These are phyloP conservation scores for Lepiota venenata DNA, from an alignment of 768 basidiomycete genomes.

Conservation along the genomic window DNA sequence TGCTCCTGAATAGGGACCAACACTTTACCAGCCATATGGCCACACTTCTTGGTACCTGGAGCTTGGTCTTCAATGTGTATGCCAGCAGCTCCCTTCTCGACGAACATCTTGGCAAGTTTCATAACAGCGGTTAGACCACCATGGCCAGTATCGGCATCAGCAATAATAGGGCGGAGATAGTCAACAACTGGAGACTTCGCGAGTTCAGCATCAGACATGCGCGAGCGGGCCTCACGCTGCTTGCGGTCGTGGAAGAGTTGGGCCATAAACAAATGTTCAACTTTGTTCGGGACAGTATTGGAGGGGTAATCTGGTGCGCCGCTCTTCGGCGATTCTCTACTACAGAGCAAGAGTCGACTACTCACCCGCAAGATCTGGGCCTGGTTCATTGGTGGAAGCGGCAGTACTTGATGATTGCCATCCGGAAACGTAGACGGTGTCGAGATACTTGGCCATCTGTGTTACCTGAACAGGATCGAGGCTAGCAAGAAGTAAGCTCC, in stretches of 20 bases:
- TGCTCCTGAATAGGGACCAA: conserved; percentile 97
- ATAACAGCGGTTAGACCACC: conserved; percentile 97
- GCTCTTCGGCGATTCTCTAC: background rate
- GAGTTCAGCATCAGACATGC: conserved; percentile 67
- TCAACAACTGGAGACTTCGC: conserved; percentile 71
- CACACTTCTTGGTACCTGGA: conserved; percentile 94
- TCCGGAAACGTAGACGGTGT: conserved; percentile 98
- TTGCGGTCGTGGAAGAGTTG: conserved; percentile 99
- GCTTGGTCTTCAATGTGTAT: conserved; percentile 99
- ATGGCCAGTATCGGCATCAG: conserved; percentile 98
- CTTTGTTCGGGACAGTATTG: conserved; percentile 98
- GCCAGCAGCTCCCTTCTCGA: conserved; percentile 97
- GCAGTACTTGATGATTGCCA: conserved; percentile 96
- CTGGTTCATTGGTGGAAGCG: conserved; percentile 91
- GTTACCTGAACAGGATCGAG: conserved; percentile 97
- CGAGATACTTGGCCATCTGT: conserved; percentile 98
- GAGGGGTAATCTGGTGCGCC: conserved; percentile 81
- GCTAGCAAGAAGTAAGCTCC: conserved; percentile 34
- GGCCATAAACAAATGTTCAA: conserved; percentile 96
- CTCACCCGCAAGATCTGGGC: conserved; percentile 94
- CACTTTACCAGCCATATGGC: conserved; percentile 94
- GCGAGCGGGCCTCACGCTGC: conserved; percentile 79
- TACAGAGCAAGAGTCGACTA: background rate
- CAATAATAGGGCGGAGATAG: conserved; percentile 91
- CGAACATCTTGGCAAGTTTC: conserved; percentile 99